Evolutionary conservation across 2,329 filamentous ascomycete genomes (phyloP), one percentile per base, ranked within the genome.

Genomic region (Plenodomus lindquistii): DNA sequence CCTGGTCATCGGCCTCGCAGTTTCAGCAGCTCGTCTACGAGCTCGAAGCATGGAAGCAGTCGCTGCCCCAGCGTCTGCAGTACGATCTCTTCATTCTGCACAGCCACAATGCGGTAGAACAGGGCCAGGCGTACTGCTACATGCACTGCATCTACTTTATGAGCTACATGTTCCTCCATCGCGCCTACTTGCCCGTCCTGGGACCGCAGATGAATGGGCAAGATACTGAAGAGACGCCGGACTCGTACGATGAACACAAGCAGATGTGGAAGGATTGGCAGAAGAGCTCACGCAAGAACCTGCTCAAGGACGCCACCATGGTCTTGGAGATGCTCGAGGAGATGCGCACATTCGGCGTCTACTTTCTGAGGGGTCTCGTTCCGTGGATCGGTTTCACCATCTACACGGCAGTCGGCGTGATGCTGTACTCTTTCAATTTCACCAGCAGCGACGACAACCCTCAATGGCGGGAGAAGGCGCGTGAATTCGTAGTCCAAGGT

Each of bases 131-230:
- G 4, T 74, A 69, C 52, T 70, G 66, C 55, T 74, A 74, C 53
- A 74, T 73, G 72, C 71, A 73, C 50, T 66, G 69, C 51, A 74
- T 74, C 40, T 65, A 73, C 49, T 74, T 74, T 48, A 74, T 74
- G 72, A 69, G 65, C 44, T 64, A 67, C 52, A 74, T 74, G 71
- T 74, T 74, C 48, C 63, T 74, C 15, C 68, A 73, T 41, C 71
- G 72, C 16, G 69, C 71, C 20, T 73, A 74, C 50, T 54, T 74
- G 9, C 71, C 71, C 0, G 70, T 72, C 7, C 65, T 73, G 1
- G 72, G 70, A 0, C 68, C 70, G 2, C 59, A 64, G 16, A 63
- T 69, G 9, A 67, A 62, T 37, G 59, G 55, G 22, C 27, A 51
- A 4, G 47, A 52, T 7, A 46, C 56, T 2, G 69, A 72, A 22